Conservation (phyloP, 768 basidiomycete genomes). For the Hericium rajendrae region DNA sequence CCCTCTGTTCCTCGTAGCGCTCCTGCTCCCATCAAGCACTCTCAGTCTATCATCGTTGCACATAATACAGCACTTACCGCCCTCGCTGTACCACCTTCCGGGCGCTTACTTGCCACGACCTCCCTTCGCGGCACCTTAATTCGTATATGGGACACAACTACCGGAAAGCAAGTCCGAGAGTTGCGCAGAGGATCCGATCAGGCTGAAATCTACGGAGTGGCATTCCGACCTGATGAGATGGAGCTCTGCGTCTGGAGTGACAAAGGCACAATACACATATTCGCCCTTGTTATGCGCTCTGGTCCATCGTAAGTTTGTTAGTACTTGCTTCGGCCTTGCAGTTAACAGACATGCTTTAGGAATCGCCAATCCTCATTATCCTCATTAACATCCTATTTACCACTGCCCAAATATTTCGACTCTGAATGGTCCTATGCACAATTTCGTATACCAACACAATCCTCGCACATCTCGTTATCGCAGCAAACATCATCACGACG, state of each 20-base stretch:
- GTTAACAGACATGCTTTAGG: conserved; percentile 26
- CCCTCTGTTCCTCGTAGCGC: conserved; percentile 44
- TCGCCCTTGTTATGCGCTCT: conserved; percentile 54
- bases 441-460: conserved; percentile 80
- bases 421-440: conserved; percentile 97
- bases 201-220: conserved; percentile 85
- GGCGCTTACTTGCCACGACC: conserved; percentile 73
- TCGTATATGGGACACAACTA: conserved; percentile 72
- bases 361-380: conserved; percentile 83
- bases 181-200: conserved; percentile 82
- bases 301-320: conserved; percentile 49
- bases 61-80: conserved; percentile 75
- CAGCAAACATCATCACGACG: conserved; percentile 48
- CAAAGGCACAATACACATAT: conserved; percentile 90
- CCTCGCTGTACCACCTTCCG: conserved; percentile 68
- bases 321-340: not conserved
- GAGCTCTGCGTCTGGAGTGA: conserved; percentile 92
- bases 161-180: conserved; percentile 69
- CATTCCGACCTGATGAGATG: conserved; percentile 77
- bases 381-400: conserved; percentile 68
- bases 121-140: conserved; percentile 79
- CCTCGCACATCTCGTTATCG: conserved; percentile 71
- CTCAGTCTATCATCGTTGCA: conserved; percentile 75
- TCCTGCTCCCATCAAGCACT: conserved; percentile 47
- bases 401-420: conserved; percentile 82